These are phyloP conservation scores for Acanthamoeba rhysodes DNA, from an alignment of 208 protist genomes.

Conservation along the genomic window DNA sequence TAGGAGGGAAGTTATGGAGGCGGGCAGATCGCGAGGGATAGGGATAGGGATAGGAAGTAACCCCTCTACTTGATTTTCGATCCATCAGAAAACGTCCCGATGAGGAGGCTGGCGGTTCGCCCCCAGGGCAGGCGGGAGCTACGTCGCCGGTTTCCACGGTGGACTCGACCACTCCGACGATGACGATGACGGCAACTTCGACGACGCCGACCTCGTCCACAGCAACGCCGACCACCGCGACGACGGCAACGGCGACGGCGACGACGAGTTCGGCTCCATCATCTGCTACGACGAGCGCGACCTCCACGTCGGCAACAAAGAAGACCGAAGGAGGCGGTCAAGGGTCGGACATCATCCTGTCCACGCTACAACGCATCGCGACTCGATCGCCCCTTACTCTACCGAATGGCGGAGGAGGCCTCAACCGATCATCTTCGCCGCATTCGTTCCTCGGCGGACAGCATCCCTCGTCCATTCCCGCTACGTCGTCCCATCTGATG, in stretches of 20 bases:
- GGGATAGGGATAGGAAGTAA: too few species aligned
- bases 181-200: background rate
- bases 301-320: background rate
- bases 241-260: background rate
- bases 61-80: too few species aligned
- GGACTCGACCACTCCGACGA: background rate
- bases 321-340: background rate
- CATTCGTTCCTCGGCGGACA: background rate
- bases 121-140: too few species aligned
- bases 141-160: background rate
- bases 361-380: constrained; percentile 3
- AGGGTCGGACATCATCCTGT: constrained; percentile 5
- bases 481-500: background rate
- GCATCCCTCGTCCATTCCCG: background rate
- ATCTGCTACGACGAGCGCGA: background rate
- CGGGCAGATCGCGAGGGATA: too few species aligned
- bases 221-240: background rate
- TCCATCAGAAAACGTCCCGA: too few species aligned
- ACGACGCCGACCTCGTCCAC: background rate
- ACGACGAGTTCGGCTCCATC: background rate
- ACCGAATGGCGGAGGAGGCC: constrained; percentile 23
- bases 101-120: too few species aligned
- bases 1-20: too few species aligned
- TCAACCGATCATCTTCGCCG: constrained; percentile 12
- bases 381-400: constrained; percentile 24